Evolutionary conservation across 805 yeast genomes (phyloP).

Genomic region (Kuraishia hungarica): DNA sequence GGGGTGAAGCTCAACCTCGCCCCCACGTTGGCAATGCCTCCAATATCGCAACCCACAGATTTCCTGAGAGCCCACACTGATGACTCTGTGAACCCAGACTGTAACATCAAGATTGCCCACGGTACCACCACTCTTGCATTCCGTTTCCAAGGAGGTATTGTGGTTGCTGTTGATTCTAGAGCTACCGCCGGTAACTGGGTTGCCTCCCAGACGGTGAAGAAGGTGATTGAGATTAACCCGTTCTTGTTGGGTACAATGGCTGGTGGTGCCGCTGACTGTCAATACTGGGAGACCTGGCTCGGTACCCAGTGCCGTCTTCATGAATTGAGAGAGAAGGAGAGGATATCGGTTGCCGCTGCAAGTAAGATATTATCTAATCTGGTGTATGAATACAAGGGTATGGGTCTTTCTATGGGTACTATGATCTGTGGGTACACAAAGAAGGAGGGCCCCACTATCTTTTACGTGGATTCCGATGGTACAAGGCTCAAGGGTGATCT

Average conservation of each 20-base stretch:
- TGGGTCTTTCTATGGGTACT: conserved; percentile 99
- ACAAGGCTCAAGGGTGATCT: conserved; percentile 90
- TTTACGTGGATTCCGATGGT: conserved; percentile 96
- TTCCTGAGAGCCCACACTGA: conserved; percentile 97
- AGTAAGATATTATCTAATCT: conserved; percentile 86
- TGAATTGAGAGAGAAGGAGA: conserved; percentile 88
- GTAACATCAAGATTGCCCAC: conserved; percentile 93
- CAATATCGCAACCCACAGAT: conserved; percentile 82
- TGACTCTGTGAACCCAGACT: conserved; percentile 86
- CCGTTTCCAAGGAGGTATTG: conserved; percentile 90
- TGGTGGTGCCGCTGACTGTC: conserved; percentile 99
- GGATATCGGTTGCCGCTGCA: conserved; percentile 95
- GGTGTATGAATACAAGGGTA: conserved; percentile 91
- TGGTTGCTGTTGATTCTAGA: conserved; percentile 95
- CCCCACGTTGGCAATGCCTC: conserved; percentile 69
- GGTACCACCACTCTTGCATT: conserved; percentile 99
- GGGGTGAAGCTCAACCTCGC: conserved; percentile 30
- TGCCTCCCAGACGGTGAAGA: conserved; percentile 95
- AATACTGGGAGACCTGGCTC: conserved; percentile 98
- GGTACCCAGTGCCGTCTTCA: conserved; percentile 94
- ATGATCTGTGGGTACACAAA: conserved; percentile 97
- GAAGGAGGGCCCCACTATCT: conserved; percentile 92
- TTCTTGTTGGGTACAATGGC: conserved; percentile 96
- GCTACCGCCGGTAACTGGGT: conserved; percentile 98
- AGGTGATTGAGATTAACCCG: conserved; percentile 95